Evolutionary conservation across 2,329 filamentous ascomycete species (phyloP).

Genomic region (Lachnellula subtilissima): DNA sequence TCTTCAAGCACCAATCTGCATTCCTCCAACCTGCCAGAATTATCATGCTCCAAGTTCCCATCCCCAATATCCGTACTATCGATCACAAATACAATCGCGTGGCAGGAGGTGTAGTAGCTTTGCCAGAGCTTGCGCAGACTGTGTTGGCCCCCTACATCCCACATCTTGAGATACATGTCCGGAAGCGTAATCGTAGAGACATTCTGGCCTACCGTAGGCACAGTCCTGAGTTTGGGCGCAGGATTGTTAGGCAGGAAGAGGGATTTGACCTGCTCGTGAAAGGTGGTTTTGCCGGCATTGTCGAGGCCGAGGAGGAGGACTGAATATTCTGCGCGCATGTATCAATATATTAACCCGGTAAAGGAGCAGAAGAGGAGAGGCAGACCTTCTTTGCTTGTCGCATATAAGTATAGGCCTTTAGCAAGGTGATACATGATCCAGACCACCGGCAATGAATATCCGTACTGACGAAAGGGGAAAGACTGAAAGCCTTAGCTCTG

Average conservation of each 20-base stretch:
- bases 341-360: constrained; percentile 3
- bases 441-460: not conserved
- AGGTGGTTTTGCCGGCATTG: constrained; percentile 97
- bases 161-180: constrained; percentile 96
- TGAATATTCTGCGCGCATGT: constrained; percentile 69
- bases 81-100: constrained; percentile 97
- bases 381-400: constrained; percentile 91
- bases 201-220: constrained; percentile 96
- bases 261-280: constrained; percentile 93
- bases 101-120: constrained; percentile 87
- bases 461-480: not conserved
- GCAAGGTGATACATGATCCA: constrained; percentile 83
- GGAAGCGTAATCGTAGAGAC: constrained; percentile 85
- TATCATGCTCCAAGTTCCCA: constrained; percentile 43
- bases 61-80: constrained; percentile 92
- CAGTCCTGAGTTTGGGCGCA: constrained; percentile 72
- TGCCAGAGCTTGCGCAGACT: constrained; percentile 88
- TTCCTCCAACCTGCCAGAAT: constrained; percentile 68
- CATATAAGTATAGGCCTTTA: constrained; percentile 90
- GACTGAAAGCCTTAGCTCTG: constrained; percentile 4
- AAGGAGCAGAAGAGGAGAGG: constrained; percentile 5
- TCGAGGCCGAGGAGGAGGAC: constrained; percentile 95
- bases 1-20: constrained; percentile 86
- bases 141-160: constrained; percentile 95
- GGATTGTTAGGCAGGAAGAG: constrained; percentile 64